These are phyloP conservation scores for Erucastrum elatum DNA, from an alignment of 345 rosid genomes.

Conservation along the genomic window DNA sequence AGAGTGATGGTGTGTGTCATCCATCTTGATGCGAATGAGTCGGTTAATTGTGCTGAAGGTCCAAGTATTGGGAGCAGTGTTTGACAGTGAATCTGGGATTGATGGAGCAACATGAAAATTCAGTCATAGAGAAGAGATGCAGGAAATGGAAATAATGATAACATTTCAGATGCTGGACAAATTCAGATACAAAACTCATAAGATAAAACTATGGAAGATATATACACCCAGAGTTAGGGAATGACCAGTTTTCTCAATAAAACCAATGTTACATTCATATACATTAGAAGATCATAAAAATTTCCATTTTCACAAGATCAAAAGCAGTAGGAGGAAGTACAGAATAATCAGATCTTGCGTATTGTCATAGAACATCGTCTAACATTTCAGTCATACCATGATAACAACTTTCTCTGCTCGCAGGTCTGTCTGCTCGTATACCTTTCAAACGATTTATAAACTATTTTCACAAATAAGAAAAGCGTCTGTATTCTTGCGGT, in stretches of 20 bases:
- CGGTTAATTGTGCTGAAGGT: neutral
- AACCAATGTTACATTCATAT: neutral
- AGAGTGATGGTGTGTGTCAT: neutral
- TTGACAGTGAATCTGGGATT: conserved; percentile 92
- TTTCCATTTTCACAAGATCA: neutral
- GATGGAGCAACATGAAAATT: conserved; percentile 64
- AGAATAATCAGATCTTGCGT: neutral
- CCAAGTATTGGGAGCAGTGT: conserved; percentile 59
- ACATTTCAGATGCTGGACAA: neutral
- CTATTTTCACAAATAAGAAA: too few relatives aligned
- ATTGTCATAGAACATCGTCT: neutral
- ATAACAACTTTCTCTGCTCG: neutral
- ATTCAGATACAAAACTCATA: too few relatives aligned
- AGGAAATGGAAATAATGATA: conserved; percentile 40
- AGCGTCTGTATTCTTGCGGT: conserved; percentile 45
- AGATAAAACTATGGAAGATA: too few relatives aligned
- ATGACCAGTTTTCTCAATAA: neutral
- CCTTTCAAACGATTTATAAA: too few relatives aligned
- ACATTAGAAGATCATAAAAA: neutral
- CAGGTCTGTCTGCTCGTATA: neutral
- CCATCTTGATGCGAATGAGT: neutral
- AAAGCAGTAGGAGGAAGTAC: neutral
- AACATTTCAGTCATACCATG: neutral
- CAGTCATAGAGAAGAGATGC: conserved; percentile 71
- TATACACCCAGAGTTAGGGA: neutral